These are phyloP conservation scores for Chlorencoelia australis DNA, from an alignment of 2,329 filamentous ascomycete species.

Conservation along the genomic window DNA sequence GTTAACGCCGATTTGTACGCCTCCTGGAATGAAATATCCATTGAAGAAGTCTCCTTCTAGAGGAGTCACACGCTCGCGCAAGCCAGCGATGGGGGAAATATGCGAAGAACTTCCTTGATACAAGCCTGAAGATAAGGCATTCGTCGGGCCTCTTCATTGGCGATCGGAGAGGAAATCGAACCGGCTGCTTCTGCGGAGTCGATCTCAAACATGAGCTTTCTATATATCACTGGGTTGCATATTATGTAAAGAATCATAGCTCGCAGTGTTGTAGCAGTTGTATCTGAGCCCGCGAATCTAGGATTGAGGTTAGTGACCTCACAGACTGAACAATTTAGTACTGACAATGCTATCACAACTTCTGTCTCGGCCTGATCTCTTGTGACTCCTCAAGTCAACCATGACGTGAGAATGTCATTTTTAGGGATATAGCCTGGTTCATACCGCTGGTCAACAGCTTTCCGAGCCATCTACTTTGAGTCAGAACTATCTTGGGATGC, in stretches of 20 bases:
- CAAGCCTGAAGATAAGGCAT: slow-evolving; percentile 39
- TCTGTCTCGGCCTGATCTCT: not conserved
- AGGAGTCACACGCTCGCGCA: slow-evolving; percentile 10
- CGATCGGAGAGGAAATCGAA: not conserved
- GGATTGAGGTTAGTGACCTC: too few relatives aligned
- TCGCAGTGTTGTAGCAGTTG: slow-evolving; percentile 42
- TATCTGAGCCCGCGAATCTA: slow-evolving; percentile 44
- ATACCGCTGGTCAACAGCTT: not conserved
- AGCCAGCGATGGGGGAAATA: slow-evolving; percentile 34
- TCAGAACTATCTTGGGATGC: not conserved
- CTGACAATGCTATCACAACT: slow-evolving; percentile 11
- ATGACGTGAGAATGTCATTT: slow-evolving; percentile 26
- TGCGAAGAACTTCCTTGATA: slow-evolving; percentile 37
- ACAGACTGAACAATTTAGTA: too few relatives aligned
- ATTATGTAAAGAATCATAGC: slow-evolving; percentile 10
- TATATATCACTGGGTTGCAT: slow-evolving; percentile 8
- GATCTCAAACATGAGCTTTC: slow-evolving; percentile 8
- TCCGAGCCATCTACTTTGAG: not conserved
- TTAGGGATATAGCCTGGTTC: slow-evolving; percentile 18
- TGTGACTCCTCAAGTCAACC: slow-evolving; percentile 22
- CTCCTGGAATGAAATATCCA: slow-evolving; percentile 8
- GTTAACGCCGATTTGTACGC: slow-evolving; percentile 11
- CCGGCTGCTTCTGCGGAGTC: not conserved
- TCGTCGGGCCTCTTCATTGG: slow-evolving; percentile 5
- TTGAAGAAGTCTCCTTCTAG: slow-evolving; percentile 9